Percentiles rank a stretch among this genome's conserved stretches.
These are phyloP conservation scores for Picochlorum costavermella DNA, from an alignment of 139 green algal genomes.

Conservation along the genomic window DNA sequence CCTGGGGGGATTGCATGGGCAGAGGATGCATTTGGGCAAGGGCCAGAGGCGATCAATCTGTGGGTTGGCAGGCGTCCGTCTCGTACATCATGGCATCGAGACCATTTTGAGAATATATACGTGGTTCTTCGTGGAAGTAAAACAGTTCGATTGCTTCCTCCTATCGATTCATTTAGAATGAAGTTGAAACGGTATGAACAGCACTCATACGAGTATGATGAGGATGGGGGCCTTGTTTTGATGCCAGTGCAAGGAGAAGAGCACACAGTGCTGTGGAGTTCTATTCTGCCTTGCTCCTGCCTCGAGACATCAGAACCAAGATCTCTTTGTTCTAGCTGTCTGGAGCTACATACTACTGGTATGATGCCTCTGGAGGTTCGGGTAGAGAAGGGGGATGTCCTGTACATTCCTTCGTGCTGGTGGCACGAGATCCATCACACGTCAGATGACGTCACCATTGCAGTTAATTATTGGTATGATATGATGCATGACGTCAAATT, in stretches of 20 bases:
- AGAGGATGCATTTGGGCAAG: conserved; percentile 31
- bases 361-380: conserved; percentile 30
- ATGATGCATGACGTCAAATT: conserved; percentile 60
- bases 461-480: conserved; percentile 83
- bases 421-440: conserved; percentile 50
- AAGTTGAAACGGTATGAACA: conserved; percentile 29
- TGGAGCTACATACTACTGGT: not conserved
- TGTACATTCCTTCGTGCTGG: conserved; percentile 73
- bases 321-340: not conserved
- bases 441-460: conserved; percentile 45
- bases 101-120: conserved; percentile 86
- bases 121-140: conserved; percentile 60
- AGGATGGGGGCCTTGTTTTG: not conserved
- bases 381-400: conserved; percentile 47
- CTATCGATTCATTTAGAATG: conserved; percentile 60
- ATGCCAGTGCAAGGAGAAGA: too few species aligned
- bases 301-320: not conserved
- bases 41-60: conserved; percentile 61
- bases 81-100: conserved; percentile 78
- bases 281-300: not conserved
- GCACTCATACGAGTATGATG: not conserved
- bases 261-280: not conserved
- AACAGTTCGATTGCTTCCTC: conserved; percentile 69
- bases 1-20: conserved; percentile 42
- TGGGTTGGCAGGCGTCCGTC: conserved; percentile 70